phyloP scores from a whole-genome alignment of 2,329 filamentous ascomycete genomes.

The Beauveria sp. region DNA sequence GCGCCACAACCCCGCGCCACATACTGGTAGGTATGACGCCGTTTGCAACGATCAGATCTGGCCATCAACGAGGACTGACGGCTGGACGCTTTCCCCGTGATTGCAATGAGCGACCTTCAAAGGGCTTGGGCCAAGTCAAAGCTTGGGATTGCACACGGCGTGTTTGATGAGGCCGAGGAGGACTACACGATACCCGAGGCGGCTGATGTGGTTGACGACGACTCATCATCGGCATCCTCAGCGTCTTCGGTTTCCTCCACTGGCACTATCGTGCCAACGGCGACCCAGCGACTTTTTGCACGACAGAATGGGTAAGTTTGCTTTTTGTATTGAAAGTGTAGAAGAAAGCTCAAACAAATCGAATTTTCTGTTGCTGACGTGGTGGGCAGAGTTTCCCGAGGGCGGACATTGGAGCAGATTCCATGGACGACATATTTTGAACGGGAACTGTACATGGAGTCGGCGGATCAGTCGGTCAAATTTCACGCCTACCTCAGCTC shows the following conservation, averaged over 20 bases:
- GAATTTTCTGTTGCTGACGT: background rate
- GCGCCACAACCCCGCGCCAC: constrained; percentile 5
- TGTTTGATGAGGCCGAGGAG: constrained; percentile 46
- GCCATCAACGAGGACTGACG: constrained; percentile 2
- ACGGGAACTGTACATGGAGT: constrained; percentile 69
- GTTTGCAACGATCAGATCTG: background rate
- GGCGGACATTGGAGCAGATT: constrained; percentile 55
- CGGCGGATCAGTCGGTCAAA: constrained; percentile 41
- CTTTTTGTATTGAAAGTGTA: background rate
- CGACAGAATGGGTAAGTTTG: constrained; percentile 55
- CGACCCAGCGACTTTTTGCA: constrained; percentile 65
- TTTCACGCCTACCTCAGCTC: constrained; percentile 88
- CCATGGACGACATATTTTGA: constrained; percentile 90
- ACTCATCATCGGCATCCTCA: constrained; percentile 63
- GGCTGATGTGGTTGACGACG: constrained; percentile 43
- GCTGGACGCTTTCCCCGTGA: constrained; percentile 5
- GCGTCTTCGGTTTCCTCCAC: constrained; percentile 74
- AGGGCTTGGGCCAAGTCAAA: constrained; percentile 72
- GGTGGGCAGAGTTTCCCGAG: constrained; percentile 35
- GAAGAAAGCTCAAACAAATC: background rate
- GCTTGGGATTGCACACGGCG: constrained; percentile 48
- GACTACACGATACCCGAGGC: constrained; percentile 42
- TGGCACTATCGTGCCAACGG: constrained; percentile 80
- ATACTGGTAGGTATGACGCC: background rate
- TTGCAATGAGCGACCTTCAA: constrained; percentile 70